Evolutionary conservation across 2,329 filamentous ascomycete genomes (phyloP).

Genomic region (Furcasterigmium sp.): DNA sequence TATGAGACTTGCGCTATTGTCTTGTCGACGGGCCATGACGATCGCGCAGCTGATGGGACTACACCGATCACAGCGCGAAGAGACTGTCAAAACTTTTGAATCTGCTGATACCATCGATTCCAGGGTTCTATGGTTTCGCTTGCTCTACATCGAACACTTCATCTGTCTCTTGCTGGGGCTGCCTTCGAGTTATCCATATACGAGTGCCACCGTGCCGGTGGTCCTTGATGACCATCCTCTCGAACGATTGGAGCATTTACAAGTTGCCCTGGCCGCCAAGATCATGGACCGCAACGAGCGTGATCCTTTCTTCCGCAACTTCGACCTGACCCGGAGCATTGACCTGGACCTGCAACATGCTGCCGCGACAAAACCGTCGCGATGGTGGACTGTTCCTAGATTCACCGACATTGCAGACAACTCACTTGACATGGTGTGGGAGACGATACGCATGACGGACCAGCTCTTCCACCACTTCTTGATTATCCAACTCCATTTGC

Average conservation of each 20-base stretch:
- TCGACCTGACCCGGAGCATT: conserved; percentile 19
- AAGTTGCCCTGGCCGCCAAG: conserved; percentile 15
- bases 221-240: conserved; percentile 11
- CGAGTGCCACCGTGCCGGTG: conserved; percentile 10
- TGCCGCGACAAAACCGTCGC: conserved; percentile 21
- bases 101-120: too few species aligned
- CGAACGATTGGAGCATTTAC: not conserved
- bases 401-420: conserved; percentile 13
- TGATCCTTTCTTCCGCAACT: conserved; percentile 12
- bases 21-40: conserved; percentile 35
- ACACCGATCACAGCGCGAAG: conserved; percentile 13
- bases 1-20: conserved; percentile 39
- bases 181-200: conserved; percentile 22
- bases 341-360: conserved; percentile 25
- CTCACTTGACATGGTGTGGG: conserved; percentile 13
- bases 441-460: conserved; percentile 23
- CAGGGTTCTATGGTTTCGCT: conserved; percentile 25
- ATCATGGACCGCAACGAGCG: conserved; percentile 32
- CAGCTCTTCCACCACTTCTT: conserved; percentile 33
- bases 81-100: too few species aligned
- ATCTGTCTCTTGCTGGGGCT: conserved; percentile 34
- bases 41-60: conserved; percentile 38
- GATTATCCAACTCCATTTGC: conserved; percentile 32
- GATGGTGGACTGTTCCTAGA: conserved; percentile 29
- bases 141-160: conserved; percentile 29